These are phyloP conservation scores for Collybiopsis confluens DNA, from an alignment of 768 basidiomycete species.

Conservation along the genomic window DNA sequence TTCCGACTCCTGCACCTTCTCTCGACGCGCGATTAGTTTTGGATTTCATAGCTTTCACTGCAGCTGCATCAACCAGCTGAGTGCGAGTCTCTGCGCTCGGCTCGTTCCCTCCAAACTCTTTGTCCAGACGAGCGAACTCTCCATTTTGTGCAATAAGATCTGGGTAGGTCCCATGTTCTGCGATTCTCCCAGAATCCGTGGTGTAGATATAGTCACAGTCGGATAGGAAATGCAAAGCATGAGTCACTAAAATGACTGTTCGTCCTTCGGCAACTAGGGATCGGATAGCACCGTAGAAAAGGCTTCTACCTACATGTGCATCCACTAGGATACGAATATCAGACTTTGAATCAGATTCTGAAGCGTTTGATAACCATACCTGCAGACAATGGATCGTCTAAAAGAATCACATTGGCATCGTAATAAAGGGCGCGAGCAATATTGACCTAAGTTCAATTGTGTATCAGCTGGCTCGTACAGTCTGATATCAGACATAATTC, in stretches of 20 bases:
- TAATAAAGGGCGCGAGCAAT: slow-evolving; percentile 69
- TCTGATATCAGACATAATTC: too few relatives aligned
- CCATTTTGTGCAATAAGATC: slow-evolving; percentile 46
- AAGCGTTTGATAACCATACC: slow-evolving; percentile 24
- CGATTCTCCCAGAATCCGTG: slow-evolving; percentile 38
- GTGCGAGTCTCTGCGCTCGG: slow-evolving; percentile 24
- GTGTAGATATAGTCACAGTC: slow-evolving; percentile 49
- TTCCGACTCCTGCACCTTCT: slow-evolving; percentile 50
- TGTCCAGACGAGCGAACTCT: slow-evolving; percentile 52
- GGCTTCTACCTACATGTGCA: slow-evolving; percentile 67
- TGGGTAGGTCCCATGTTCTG: slow-evolving; percentile 47
- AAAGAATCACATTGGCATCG: slow-evolving; percentile 54
- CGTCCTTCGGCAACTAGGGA: slow-evolving; percentile 39
- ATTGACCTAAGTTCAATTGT: too few relatives aligned
- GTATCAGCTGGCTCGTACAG: too few relatives aligned
- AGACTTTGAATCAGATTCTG: background rate
- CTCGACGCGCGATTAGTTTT: slow-evolving; percentile 30
- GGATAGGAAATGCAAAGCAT: slow-evolving; percentile 51
- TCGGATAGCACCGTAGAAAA: slow-evolving; percentile 66
- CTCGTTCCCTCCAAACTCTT: slow-evolving; percentile 56
- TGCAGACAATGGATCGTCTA: slow-evolving; percentile 66
- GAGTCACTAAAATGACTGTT: slow-evolving; percentile 52
- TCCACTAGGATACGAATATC: slow-evolving; percentile 56
- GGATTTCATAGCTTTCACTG: slow-evolving; percentile 27
- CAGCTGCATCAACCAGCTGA: slow-evolving; percentile 12